phyloP scores from a whole-genome alignment of 805 yeast species.

The Ogataea allantospora region DNA sequence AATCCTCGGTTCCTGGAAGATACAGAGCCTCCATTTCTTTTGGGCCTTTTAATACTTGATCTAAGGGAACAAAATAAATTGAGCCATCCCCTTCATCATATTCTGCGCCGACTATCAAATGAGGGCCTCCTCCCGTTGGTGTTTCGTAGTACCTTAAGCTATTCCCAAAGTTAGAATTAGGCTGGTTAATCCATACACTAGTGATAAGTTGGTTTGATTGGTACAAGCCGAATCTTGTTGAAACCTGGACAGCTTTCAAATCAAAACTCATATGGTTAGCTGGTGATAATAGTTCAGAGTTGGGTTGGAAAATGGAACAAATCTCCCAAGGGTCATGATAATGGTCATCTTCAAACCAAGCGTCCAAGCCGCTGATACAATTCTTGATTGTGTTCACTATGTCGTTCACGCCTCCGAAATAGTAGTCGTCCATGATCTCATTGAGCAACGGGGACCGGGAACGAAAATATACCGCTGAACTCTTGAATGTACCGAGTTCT shows the following conservation, averaged over 20 bases:
- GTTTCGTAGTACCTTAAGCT: conserved; percentile 44
- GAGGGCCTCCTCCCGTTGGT: conserved; percentile 31
- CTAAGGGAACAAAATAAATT: conserved; percentile 43
- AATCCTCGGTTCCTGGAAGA: neutral
- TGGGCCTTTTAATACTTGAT: conserved; percentile 31
- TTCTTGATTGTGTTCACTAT: conserved; percentile 37
- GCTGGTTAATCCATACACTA: neutral
- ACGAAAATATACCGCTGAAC: conserved; percentile 12
- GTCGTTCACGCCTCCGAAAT: conserved; percentile 53
- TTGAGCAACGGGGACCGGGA: conserved; percentile 43
- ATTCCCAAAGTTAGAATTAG: conserved; percentile 46
- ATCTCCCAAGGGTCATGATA: conserved; percentile 34
- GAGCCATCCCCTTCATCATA: conserved; percentile 44
- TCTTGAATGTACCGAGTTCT: conserved; percentile 35
- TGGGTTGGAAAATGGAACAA: conserved; percentile 30
- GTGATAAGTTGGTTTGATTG: neutral
- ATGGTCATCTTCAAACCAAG: conserved; percentile 40
- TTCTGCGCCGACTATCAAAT: conserved; percentile 53
- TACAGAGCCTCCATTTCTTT: neutral
- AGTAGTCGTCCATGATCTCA: conserved; percentile 45
- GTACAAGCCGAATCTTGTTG: no score
- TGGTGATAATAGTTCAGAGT: neutral
- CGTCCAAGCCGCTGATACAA: conserved; percentile 39
- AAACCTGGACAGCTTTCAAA: no score
- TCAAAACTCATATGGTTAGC: no score